Evolutionary conservation across 1,139 yeast genomes (phyloP), one percentile per base, ranked within the genome.

Genomic region (Lodderomyces margitis): DNA sequence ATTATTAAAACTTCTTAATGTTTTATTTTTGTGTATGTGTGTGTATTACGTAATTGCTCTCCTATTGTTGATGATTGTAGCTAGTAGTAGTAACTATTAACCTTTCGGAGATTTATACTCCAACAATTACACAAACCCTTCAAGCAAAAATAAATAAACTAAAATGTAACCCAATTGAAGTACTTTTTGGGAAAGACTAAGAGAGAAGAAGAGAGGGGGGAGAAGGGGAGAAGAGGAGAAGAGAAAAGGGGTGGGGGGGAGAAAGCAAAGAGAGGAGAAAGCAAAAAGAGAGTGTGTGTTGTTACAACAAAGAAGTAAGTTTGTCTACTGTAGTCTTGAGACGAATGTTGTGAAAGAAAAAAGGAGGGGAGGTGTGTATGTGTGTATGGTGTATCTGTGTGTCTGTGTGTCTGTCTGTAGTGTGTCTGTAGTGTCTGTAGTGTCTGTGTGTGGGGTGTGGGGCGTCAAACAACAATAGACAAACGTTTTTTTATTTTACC

Each of bases 121-220:
- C 32, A 28, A 15, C 4, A 28, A 15, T 28, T 28, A 28, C 32
- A 28, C 32, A 28, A 28, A 28, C 32, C 19, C 32, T n/a, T n/a
- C 8, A 23, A 23, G 16, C 24, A 32, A 32, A 32, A 5, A 3
- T 19, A 7, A 32, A n/a, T 6, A n/a, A 4, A 19, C 4, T 6
- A 15, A 11, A 21, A n/a, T 28, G 33, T 28, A 8, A n/a, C 33
- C 11, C 4, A 28, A 6, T 4, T 14, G 25, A 11, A 8, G 10
- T 9, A 9, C 25, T 21, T 28, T 23, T 23, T 8, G 25, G 25
- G 25, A 11, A 23, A 11, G 25, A 11, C 10, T 8, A 23, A 11
- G 25, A 11, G 25, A 23, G 11, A 23, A 8, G 25, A 23, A 11
- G 8, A 9, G 25, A 23, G 25, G 11, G 11, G 25, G 25, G 25